These are phyloP conservation scores for Endocarpon pusillum DNA, from an alignment of 495 filamentous ascomycete genomes.

Conservation along the genomic window DNA sequence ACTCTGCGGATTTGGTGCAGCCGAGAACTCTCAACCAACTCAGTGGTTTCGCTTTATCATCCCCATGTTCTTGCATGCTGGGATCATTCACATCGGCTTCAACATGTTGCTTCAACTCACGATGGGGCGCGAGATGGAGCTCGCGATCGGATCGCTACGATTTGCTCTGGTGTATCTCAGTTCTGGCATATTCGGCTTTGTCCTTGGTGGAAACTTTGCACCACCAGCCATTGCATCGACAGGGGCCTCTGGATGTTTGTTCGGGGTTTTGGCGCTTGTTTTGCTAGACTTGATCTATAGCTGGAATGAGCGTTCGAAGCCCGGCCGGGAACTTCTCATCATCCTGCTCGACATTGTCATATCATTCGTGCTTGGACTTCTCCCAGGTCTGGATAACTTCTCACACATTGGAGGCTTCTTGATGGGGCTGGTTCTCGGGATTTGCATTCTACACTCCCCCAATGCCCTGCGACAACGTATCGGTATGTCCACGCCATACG, in stretches of 20 bases:
- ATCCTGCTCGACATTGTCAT: constrained; percentile 72
- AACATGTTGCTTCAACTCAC: constrained; percentile 83
- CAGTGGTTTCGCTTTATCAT: constrained; percentile 96
- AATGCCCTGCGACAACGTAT: constrained; percentile 61
- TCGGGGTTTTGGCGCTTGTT: constrained; percentile 76
- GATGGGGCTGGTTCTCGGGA: constrained; percentile 74
- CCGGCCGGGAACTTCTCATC: constrained; percentile 65
- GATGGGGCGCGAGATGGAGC: constrained; percentile 80
- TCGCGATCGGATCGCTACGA: constrained; percentile 65
- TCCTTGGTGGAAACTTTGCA: constrained; percentile 87
- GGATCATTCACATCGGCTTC: constrained; percentile 85
- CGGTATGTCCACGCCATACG: constrained; percentile 46
- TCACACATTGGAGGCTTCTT: constrained; percentile 91
- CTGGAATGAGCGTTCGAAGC: constrained; percentile 59
- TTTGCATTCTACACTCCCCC: constrained; percentile 77
- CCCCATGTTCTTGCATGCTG: constrained; percentile 89
- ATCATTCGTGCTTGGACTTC: constrained; percentile 79
- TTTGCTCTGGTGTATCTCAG: constrained; percentile 79
- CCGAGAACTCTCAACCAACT: constrained; percentile 58
- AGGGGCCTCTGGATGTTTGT: constrained; percentile 77
- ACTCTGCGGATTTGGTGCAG: constrained; percentile 65
- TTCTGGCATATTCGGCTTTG: constrained; percentile 89
- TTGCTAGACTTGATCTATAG: constrained; percentile 84
- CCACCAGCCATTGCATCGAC: constrained; percentile 61
- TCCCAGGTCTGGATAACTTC: constrained; percentile 93